phyloP scores from a whole-genome alignment of 352 stramenopile species.

The Peronospora farinosa region DNA sequence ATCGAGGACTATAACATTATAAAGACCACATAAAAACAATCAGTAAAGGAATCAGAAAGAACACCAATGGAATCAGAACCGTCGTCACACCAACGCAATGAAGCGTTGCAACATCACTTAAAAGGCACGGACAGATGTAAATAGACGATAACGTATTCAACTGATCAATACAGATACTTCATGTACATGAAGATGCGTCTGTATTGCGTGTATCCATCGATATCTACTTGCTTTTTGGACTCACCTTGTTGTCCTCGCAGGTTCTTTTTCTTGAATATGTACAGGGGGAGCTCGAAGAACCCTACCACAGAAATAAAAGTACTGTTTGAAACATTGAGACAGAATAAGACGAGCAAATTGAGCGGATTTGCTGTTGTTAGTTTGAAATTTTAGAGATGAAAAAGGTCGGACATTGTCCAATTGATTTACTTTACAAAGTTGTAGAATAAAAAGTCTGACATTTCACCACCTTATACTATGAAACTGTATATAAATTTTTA shows the following conservation, averaged over 20 bases:
- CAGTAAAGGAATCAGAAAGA: neutral
- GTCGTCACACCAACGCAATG: neutral
- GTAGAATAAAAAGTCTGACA: too few species aligned
- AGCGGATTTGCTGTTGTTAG: slow-evolving; percentile 22
- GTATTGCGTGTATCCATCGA: neutral
- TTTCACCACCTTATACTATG: too few species aligned
- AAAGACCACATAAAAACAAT: neutral
- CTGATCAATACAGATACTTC: neutral
- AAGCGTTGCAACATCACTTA: neutral
- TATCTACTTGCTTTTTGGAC: slow-evolving; percentile 2
- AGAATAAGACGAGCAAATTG: slow-evolving; percentile 9
- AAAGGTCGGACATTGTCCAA: neutral
- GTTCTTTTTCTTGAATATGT: slow-evolving; percentile 34
- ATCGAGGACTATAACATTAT: slow-evolving; percentile 7
- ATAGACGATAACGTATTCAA: neutral
- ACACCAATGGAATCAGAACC: slow-evolving; percentile 2
- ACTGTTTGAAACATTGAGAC: slow-evolving; percentile 20
- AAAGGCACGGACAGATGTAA: neutral
- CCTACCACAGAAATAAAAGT: slow-evolving; percentile 20
- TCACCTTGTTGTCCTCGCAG: slow-evolving; percentile 21
- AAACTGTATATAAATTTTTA: too few species aligned
- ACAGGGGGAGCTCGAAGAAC: slow-evolving; percentile 25
- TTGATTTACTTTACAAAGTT: too few species aligned
- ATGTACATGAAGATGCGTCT: neutral
- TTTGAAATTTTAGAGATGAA: neutral